Conservation (phyloP, 495 filamentous ascomycete species). For the Aspergillus hancockii region DNA sequence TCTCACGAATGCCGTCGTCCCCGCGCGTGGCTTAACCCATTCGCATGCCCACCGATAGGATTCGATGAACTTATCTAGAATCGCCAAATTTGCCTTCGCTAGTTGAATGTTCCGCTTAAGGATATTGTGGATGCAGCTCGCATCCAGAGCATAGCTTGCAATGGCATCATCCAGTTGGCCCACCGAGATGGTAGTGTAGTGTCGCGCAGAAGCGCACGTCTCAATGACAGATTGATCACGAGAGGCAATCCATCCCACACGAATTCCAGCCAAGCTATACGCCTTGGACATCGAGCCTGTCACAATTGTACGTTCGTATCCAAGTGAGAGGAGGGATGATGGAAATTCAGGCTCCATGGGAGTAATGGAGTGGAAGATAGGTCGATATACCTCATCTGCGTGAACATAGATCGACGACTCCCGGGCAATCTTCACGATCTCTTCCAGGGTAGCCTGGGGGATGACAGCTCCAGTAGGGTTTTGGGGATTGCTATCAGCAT, state of each 20-base stretch:
- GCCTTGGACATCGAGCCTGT: constrained; percentile 88
- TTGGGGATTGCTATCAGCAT: constrained; percentile 70
- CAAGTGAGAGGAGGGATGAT: constrained; percentile 68
- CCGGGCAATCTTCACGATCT: constrained; percentile 65
- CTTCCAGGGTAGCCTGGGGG: constrained; percentile 56
- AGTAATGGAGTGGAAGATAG: constrained; percentile 77
- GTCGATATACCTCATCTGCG: constrained; percentile 85
- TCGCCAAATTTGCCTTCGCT: constrained; percentile 66
- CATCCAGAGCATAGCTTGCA: constrained; percentile 70
- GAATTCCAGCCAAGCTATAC: constrained; percentile 80
- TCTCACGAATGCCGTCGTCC: constrained; percentile 79
- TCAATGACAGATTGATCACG: constrained; percentile 63
- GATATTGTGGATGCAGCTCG: constrained; percentile 63
- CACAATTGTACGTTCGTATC: constrained; percentile 67
- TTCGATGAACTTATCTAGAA: constrained; percentile 69
- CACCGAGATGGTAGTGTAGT: constrained; percentile 88
- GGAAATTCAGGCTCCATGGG: constrained; percentile 59
- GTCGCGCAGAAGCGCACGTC: constrained; percentile 62
- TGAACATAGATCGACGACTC: constrained; percentile 65
- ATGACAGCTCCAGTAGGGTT: constrained; percentile 83
- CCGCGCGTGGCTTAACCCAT: constrained; percentile 78
- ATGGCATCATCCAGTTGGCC: constrained; percentile 80
- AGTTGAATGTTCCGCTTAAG: constrained; percentile 69
- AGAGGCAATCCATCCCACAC: constrained; percentile 81
- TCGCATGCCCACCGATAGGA: constrained; percentile 61